phyloP scores from a whole-genome alignment of 257 asterid genomes.

The Salvia rosmarinus region DNA sequence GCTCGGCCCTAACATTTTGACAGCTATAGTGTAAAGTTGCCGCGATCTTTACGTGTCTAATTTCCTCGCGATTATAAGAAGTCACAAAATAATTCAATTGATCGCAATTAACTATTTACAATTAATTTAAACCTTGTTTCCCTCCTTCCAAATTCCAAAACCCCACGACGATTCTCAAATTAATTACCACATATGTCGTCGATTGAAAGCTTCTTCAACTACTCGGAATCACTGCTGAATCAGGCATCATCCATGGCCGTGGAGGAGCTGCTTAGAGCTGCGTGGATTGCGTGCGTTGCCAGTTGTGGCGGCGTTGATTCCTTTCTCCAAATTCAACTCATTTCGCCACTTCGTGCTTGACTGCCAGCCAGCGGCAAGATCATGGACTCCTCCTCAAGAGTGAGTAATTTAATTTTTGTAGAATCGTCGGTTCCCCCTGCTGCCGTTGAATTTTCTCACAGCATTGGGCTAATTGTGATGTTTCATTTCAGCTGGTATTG shows the following conservation, averaged over 20 bases:
- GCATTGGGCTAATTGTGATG: neutral
- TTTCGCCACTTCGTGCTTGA: constrained; percentile 46
- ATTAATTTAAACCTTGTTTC: no score
- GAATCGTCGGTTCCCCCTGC: no score
- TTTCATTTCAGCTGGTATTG: neutral
- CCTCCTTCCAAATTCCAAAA: constrained; percentile 29
- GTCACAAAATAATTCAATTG: no score
- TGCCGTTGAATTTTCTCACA: no score
- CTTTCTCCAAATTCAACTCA: constrained; percentile 44
- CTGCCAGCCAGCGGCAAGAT: constrained; percentile 73
- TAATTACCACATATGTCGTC: neutral
- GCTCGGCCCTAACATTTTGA: no score
- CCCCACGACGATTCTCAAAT: constrained; percentile 31
- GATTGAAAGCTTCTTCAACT: neutral
- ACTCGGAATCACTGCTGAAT: constrained; percentile 26
- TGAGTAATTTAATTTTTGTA: constrained; percentile 44
- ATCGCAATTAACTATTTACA: no score
- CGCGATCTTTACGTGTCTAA: no score
- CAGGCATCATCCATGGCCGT: constrained; percentile 35
- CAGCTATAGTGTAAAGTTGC: no score
- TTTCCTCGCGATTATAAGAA: no score
- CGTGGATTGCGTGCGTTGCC: constrained; percentile 70
- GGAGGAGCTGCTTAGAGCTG: constrained; percentile 51
- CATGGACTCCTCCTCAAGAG: constrained; percentile 56
- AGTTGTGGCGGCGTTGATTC: constrained; percentile 52